These are phyloP conservation scores for Clathrospora elynae DNA, from an alignment of 2,329 filamentous ascomycete genomes.

Conservation along the genomic window DNA sequence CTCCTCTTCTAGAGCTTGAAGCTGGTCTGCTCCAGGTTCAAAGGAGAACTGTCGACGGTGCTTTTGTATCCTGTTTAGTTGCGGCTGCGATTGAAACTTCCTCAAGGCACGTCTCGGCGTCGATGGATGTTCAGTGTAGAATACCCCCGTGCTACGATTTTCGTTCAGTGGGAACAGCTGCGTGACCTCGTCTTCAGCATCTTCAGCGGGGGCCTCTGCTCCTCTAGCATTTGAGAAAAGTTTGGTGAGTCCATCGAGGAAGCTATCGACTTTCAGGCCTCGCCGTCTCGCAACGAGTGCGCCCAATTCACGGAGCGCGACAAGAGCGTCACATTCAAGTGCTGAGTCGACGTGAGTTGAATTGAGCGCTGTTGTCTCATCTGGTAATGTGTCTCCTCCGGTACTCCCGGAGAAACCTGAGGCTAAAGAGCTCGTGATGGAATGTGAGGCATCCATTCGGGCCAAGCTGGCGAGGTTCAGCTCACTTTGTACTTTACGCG, in stretches of 20 bases:
- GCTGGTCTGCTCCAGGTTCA: slow-evolving; percentile 50
- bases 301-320: slow-evolving; percentile 45
- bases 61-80: slow-evolving; percentile 22
- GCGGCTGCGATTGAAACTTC: slow-evolving; percentile 27
- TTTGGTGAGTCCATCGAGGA: slow-evolving; percentile 43
- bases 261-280: slow-evolving; percentile 39
- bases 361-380: slow-evolving; percentile 26
- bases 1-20: slow-evolving; percentile 24
- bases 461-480: slow-evolving; percentile 27
- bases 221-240: slow-evolving; percentile 32
- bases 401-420: slow-evolving; percentile 44
- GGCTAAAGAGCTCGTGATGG: slow-evolving; percentile 18
- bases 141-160: background rate
- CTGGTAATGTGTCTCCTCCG: slow-evolving; percentile 41
- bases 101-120: slow-evolving; percentile 10
- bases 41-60: slow-evolving; percentile 51
- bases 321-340: slow-evolving; percentile 38
- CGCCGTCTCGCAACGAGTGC: slow-evolving; percentile 42
- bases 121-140: background rate
- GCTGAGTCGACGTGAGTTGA: slow-evolving; percentile 11
- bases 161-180: background rate
- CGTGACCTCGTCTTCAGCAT: background rate
- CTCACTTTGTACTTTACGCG: slow-evolving; percentile 41
- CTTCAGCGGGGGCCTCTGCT: background rate
- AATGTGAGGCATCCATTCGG: slow-evolving; percentile 3